Base-by-base conservation (phyloP, 2,329 filamentous ascomycete genomes). In the Ceratocystis cubensis region DNA sequence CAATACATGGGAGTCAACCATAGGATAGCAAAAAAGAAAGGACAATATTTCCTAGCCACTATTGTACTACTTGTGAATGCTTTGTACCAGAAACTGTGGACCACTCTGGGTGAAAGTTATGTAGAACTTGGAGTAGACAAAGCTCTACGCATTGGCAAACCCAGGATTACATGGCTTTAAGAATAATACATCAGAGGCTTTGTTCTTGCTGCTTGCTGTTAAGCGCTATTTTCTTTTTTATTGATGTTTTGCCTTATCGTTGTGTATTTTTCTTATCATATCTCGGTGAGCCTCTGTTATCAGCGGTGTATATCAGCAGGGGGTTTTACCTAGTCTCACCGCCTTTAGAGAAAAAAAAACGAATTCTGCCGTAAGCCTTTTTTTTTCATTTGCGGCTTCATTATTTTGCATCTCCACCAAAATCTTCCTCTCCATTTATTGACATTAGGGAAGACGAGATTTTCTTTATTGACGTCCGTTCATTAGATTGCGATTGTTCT, bases 311-410 rank as follows among this genome's bases (percentile, higher is more conserved):
- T 8, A 15, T 30, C 33, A 48, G 65, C 25, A 41, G 4, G 1
- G 1, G 15, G 17, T 20, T 53, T 56, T 33, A 65, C 66, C 63
- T 30, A 65, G 10, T 10, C 20, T 67, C 66, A 67, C 66, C 66
- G 66, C 66, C 63, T 61, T 61, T 8, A n/a, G 17, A 46, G 17
- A 37, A 33, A 67, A 67, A 67, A 67, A 64, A 57, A 61, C 22
- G 22, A 50, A 67, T 67, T 67, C 66, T 67, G 66, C 56, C 63
- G 22, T 17, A 41, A 41, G 33, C 48, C 46, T 67, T 67, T 66
- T 46, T 62, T 30, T 67, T 62, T 30, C 15, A 37, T 57, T 53
- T 46, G 20, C 33, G 48, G 44, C 62, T 25, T 65, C 53, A 61
- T 30, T 15, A 28, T 45, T 67, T 65, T 25, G 30, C 62, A 67